phyloP scores from a whole-genome alignment of 257 asterid species.

The Datura wrightii region DNA sequence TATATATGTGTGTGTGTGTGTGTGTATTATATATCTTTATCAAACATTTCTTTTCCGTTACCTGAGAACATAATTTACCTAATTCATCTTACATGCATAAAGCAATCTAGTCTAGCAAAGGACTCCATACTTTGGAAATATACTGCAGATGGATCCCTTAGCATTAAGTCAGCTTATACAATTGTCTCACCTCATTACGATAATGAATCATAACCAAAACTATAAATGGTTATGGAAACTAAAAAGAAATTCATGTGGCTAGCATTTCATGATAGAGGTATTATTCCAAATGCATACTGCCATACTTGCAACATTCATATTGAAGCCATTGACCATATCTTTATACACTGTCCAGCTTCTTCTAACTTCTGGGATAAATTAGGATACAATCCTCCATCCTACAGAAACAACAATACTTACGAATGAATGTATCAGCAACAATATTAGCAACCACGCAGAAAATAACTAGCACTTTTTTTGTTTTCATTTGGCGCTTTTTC shows the following conservation, averaged over 20 bases:
- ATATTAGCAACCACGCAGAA: not conserved
- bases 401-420: not conserved
- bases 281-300: too few species aligned
- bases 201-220: not conserved
- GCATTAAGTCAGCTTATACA: not conserved
- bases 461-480: not conserved
- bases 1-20: too few species aligned
- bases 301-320: not conserved
- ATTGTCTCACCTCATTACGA: not conserved
- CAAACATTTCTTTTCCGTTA: not conserved
- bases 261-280: not conserved
- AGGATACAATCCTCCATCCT: not conserved
- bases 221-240: not conserved
- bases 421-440: not conserved
- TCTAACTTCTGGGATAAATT: not conserved
- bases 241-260: not conserved
- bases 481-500: not conserved
- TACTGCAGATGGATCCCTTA: not conserved
- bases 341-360: slow-evolving; percentile 1
- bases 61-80: not conserved
- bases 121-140: not conserved
- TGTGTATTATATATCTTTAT: too few species aligned
- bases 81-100: not conserved
- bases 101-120: not conserved
- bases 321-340: not conserved